These are phyloP conservation scores for Rhodocollybia butyracea DNA, from an alignment of 768 basidiomycete species.

Conservation along the genomic window DNA sequence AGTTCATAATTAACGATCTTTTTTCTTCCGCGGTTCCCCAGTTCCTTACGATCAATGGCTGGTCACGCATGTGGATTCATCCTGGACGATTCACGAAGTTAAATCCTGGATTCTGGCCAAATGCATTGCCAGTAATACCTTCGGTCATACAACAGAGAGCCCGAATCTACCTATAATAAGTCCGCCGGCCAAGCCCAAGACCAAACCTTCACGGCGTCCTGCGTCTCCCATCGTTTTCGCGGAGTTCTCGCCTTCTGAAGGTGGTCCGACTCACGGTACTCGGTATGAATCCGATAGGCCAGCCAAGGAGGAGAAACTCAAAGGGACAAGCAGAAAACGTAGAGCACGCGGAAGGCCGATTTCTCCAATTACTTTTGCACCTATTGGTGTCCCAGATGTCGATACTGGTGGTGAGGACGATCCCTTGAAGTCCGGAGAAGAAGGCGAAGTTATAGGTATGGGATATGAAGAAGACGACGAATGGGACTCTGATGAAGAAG, in stretches of 20 bases:
- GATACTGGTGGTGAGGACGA: neutral
- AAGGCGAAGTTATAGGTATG: conserved; percentile 8
- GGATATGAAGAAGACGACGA: conserved; percentile 34
- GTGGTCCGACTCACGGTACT: neutral
- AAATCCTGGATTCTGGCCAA: conserved; percentile 64
- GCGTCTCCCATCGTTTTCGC: conserved; percentile 74
- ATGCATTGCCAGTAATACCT: conserved; percentile 34
- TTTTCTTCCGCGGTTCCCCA: conserved; percentile 17
- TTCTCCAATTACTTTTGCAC: conserved; percentile 42
- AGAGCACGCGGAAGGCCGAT: conserved; percentile 25
- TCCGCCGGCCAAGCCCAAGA: conserved; percentile 12
- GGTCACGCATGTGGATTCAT: conserved; percentile 60
- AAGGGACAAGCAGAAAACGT: conserved; percentile 15
- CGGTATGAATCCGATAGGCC: neutral
- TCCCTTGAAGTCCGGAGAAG: conserved; percentile 8
- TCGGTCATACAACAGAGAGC: neutral
- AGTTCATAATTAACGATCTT: neutral
- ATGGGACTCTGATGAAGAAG: conserved; percentile 21
- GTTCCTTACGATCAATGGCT: conserved; percentile 79
- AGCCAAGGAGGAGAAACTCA: neutral
- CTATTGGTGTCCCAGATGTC: neutral
- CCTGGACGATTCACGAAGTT: conserved; percentile 58
- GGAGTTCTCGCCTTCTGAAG: conserved; percentile 24
- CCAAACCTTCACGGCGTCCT: conserved; percentile 31
- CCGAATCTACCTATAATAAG: conserved; percentile 4